Conservation (phyloP, 371 early-diverging fungal genomes). For the Mucor velutinosus region DNA sequence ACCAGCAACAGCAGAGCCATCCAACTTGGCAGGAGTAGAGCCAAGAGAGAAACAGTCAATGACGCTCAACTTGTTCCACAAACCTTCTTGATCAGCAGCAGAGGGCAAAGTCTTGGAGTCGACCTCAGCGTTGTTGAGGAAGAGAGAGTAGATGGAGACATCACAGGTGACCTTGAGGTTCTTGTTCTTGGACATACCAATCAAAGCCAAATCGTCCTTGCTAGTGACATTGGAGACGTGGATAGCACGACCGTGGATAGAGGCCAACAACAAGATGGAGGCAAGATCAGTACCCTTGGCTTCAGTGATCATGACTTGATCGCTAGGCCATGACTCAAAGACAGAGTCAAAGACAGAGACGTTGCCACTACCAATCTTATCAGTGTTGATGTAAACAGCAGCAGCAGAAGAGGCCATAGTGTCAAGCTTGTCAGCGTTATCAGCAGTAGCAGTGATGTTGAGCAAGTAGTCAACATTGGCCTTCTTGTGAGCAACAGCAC, state of each 20-base stretch:
- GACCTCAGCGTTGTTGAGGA: slow-evolving; percentile 41
- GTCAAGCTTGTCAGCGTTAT: slow-evolving; percentile 53
- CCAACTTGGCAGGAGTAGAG: slow-evolving; percentile 63
- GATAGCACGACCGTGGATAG: slow-evolving; percentile 77
- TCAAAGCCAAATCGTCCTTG: slow-evolving; percentile 81
- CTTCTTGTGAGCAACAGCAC: slow-evolving; percentile 54
- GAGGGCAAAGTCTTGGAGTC: slow-evolving; percentile 49
- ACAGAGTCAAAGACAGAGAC: slow-evolving; percentile 62
- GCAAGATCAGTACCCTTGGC: slow-evolving; percentile 90
- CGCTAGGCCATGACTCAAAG: slow-evolving; percentile 78
- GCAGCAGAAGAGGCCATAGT: slow-evolving; percentile 48
- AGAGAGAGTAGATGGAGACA: slow-evolving; percentile 81
- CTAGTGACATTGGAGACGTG: slow-evolving; percentile 86
- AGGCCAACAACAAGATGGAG: slow-evolving; percentile 82
- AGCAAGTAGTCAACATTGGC: slow-evolving; percentile 80
- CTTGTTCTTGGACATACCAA: slow-evolving; percentile 84
- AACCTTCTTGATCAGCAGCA: slow-evolving; percentile 60
- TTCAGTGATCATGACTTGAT: slow-evolving; percentile 75
- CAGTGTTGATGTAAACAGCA: slow-evolving; percentile 62
- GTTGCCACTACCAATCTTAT: slow-evolving; percentile 52
- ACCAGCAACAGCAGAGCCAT: slow-evolving; percentile 55
- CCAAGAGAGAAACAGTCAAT: slow-evolving; percentile 94
- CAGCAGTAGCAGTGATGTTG: slow-evolving; percentile 67
- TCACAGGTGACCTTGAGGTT: slow-evolving; percentile 94
- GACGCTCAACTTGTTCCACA: slow-evolving; percentile 79